Base-by-base conservation (phyloP, 306 rosid genomes). In the Carpinus fangiana region DNA sequence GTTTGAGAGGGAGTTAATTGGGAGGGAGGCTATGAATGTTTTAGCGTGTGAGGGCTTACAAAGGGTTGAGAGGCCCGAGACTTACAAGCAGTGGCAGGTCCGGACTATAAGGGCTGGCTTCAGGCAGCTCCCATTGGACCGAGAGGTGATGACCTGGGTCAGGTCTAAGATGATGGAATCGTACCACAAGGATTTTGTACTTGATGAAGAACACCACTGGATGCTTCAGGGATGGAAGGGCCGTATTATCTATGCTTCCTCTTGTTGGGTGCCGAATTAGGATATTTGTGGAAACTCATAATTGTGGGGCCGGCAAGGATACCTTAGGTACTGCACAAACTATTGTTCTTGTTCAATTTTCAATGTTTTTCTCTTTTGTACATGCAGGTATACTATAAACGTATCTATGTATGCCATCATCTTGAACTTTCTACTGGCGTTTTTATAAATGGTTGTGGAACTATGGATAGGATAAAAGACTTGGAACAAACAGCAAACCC, bases 61-160 rank as follows among this genome's bases (percentile, higher is more conserved):
- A 21, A 66, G 72, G 72, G 26, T 66, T 66, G 72, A 66, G 23
- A 66, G 72, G 47, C 50, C 50, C 2, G 72, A 66, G 72, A 38
- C 14, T 8, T 66, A 8, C 28, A 10, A 66, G 23, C 47, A 41
- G 23, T 66, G 72, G 72, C 50, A 41, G 3, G 51, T 3, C 16
- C 47, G 72, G 7, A 66, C 7, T 8, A 17, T 41, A 47, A 66
- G 72, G 50, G 51, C 72, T 2, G 50, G 72, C 4, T 66, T 66
- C 51, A 66, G 14, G 72, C 51, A 9, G 3, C 14, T 66, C 4
- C 72, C 51, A 0, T 7, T 66, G 23, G 43, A 66, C 7, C 28
- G 9, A 38, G 72, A 38, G 47, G 28, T n/a, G 21, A 1, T 66
- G 72, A 43, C 8, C 13, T 4, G 8, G 0, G n/a, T n/a, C 26